phyloP scores from a whole-genome alignment of 2,329 filamentous ascomycete genomes.

The Ceratocystis lukuohia region DNA sequence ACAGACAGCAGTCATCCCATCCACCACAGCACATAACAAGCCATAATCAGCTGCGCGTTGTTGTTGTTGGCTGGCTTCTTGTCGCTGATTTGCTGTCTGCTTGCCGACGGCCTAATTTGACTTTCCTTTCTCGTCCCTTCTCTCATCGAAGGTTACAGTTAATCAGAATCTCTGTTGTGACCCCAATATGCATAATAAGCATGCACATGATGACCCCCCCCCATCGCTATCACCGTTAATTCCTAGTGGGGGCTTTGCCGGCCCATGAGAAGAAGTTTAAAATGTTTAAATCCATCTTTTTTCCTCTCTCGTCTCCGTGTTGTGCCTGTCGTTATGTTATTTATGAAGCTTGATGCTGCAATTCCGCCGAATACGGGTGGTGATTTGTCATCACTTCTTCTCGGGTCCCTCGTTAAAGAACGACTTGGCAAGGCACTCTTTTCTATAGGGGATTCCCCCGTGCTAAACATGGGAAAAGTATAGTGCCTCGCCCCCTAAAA shows the following conservation, averaged over 20 bases:
- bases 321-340: not conserved
- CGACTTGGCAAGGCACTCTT: not conserved
- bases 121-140: not conserved
- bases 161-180: not conserved
- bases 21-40: no score
- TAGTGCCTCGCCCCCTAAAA: not conserved
- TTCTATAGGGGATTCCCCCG: not conserved
- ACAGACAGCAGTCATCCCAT: not conserved
- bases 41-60: no score
- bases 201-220: not conserved
- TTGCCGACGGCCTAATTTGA: no score
- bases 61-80: no score
- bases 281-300: not conserved
- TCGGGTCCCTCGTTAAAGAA: no score
- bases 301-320: not conserved
- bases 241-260: not conserved
- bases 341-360: not conserved
- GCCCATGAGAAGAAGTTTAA: not conserved
- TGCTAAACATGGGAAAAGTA: not conserved
- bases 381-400: not conserved
- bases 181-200: no score
- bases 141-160: not conserved
- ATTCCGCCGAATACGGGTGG: not conserved
- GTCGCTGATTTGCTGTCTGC: no score
- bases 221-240: not conserved